A percentile compares a stretch with the other conserved stretches of the same genome.
These are phyloP conservation scores for Zoysia japonica DNA, from an alignment of 176 grass and related monocot species.

Conservation along the genomic window DNA sequence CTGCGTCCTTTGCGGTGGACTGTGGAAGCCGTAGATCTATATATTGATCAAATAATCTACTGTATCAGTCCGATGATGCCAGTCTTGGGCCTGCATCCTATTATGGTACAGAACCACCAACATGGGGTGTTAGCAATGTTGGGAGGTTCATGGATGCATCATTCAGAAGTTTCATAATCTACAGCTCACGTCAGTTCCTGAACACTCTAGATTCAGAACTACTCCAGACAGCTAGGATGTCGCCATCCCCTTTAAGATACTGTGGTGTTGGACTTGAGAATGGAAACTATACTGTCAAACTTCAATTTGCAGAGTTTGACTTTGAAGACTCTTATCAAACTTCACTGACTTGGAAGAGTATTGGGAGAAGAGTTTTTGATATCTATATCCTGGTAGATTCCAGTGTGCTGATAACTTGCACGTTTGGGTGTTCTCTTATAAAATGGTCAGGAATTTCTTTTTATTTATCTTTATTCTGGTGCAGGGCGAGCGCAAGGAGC, in stretches of 20 bases:
- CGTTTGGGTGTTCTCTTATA: constrained; percentile 2
- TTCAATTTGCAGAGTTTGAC: constrained; percentile 75
- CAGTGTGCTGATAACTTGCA: neutral
- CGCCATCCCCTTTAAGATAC: constrained; percentile 82
- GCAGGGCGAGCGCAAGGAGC: constrained; percentile 62
- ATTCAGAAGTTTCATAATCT: constrained; percentile 50
- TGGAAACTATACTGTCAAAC: constrained; percentile 82
- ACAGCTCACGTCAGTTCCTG: constrained; percentile 51
- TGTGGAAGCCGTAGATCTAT: constrained; percentile 57
- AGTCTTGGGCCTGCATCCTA: constrained; percentile 58
- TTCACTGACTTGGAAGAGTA: constrained; percentile 48
- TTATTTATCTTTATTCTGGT: neutral
- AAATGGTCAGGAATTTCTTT: no score
- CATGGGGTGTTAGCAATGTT: constrained; percentile 80
- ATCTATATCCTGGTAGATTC: constrained; percentile 84
- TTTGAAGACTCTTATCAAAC: no score
- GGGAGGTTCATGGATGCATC: constrained; percentile 51
- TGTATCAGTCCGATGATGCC: constrained; percentile 53
- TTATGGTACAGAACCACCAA: constrained; percentile 41
- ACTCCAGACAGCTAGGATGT: constrained; percentile 76
- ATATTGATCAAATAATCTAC: constrained; percentile 51
- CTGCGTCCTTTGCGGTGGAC: constrained; percentile 66
- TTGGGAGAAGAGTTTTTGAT: constrained; percentile 84
- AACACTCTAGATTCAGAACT: constrained; percentile 70
- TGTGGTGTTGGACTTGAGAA: constrained; percentile 90